Evolutionary conservation across 139 green algal genomes (phyloP), one percentile per base, ranked within the genome.

Genomic region (Chlorella sp.): DNA sequence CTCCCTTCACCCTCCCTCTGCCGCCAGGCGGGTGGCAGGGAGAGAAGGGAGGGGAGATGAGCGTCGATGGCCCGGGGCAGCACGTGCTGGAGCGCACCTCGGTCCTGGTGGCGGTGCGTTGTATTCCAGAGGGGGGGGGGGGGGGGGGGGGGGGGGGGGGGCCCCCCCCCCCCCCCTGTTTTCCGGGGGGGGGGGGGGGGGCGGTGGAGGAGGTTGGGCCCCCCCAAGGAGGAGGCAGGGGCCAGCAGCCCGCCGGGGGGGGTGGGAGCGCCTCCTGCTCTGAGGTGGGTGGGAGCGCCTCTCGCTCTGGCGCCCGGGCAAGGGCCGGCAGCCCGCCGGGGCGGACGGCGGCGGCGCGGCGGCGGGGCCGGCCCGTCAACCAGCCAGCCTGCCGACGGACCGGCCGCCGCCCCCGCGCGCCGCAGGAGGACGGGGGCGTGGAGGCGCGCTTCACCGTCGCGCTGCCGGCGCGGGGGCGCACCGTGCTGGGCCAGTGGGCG

Each of bases 21-120:
- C n/a, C n/a, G n/a, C n/a, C n/a, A n/a, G 77, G 79, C 17, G 84
- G 88, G 1, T 93, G 89, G 89, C 45, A 73, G 23, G 88, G 83
- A 4, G 76, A 86, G 12, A 94, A 94, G 74, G 90, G 90, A n/a
- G 90, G 90, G 0, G 90, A 95, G 42, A 83, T 94, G 56, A 81
- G 55, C n/a, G 79, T 94, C 38, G 87, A 95, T 61, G 5, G 29
- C 29, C 82, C 82, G 35, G 84, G 88, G 8, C 88, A 92, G 74
- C 59, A 88, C 42, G 87, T 93, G 31, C 53, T 93, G 77, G 81
- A 94, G 73, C 84, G 90, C 38, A 92, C 81, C 5, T 83, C 83
- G 1, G 81, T 93, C 8, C 25, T 86, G 11, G 60, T 94, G 17
- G 50, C 31, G 11, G 31, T 31, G 17, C 55, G 25, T 19, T 29